phyloP scores from a whole-genome alignment of 1,284 basidiomycete genomes.

The Fistulinella staudtii region DNA sequence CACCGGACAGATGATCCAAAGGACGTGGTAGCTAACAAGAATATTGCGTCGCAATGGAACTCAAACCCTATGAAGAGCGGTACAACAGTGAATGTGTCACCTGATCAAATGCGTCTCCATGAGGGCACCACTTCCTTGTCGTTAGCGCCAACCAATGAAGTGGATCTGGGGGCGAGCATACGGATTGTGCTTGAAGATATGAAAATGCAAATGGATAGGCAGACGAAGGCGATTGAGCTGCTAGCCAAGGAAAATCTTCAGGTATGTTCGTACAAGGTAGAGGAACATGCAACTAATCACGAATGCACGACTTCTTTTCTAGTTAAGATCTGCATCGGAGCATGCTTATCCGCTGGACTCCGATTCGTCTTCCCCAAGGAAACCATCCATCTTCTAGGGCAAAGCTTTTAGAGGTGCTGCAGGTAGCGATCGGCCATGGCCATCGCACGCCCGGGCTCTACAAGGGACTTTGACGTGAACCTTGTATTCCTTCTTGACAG shows the following conservation, averaged over 20 bases:
- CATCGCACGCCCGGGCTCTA: no score
- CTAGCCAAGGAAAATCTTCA: slow-evolving; percentile 32
- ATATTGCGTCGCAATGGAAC: slow-evolving; percentile 14
- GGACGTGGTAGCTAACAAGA: slow-evolving; percentile 15
- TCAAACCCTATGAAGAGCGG: slow-evolving; percentile 8
- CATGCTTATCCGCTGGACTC: slow-evolving; percentile 15
- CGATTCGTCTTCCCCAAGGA: slow-evolving; percentile 14
- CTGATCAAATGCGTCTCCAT: slow-evolving; percentile 14
- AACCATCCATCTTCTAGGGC: slow-evolving; percentile 13
- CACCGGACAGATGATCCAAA: slow-evolving; percentile 16
- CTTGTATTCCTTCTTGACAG: slow-evolving; percentile 4
- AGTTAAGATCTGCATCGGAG: slow-evolving; percentile 24
- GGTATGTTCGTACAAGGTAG: slow-evolving; percentile 16
- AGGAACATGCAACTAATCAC: slow-evolving; percentile 9
- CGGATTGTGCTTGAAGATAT: slow-evolving; percentile 29
- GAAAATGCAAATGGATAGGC: slow-evolving; percentile 33
- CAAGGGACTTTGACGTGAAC: no score
- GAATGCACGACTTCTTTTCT: not conserved
- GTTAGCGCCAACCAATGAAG: slow-evolving; percentile 19
- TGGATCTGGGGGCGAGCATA: slow-evolving; percentile 21
- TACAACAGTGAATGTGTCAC: slow-evolving; percentile 5
- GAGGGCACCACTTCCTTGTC: slow-evolving; percentile 12
- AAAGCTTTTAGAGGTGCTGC: no score
- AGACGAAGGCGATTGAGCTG: slow-evolving; percentile 29
- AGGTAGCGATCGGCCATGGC: no score